Evolutionary conservation across 1,139 yeast genomes (phyloP).

Genomic region (Kodamaea suecica): DNA sequence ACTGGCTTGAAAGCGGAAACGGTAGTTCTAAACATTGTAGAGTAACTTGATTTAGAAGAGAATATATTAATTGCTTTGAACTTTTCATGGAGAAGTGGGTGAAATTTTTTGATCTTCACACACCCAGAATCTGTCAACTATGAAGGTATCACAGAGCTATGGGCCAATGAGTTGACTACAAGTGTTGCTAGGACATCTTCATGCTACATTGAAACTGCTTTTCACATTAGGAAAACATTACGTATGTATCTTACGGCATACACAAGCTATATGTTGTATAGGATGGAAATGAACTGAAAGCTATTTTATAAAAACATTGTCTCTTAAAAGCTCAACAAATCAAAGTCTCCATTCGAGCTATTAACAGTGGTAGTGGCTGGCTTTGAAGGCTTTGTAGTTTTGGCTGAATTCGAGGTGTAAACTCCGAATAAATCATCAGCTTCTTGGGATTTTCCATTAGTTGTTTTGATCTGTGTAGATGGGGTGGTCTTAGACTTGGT

Average conservation of each 20-base stretch:
- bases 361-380: conserved; percentile 3
- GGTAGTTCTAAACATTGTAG: conserved; percentile 14
- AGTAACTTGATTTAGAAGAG: too few relatives aligned
- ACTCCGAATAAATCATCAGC: conserved; percentile 30
- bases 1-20: conserved; percentile 14
- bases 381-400: conserved; percentile 1
- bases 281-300: conserved; percentile 1
- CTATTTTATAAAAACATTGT: not conserved
- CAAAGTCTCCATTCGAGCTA: conserved; percentile 30
- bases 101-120: too few relatives aligned
- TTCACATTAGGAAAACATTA: not conserved
- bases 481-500: conserved; percentile 29
- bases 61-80: too few relatives aligned
- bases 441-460: conserved; percentile 1
- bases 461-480: conserved; percentile 3
- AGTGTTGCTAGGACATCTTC: too few relatives aligned
- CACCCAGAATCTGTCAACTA: too few relatives aligned
- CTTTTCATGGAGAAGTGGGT: too few relatives aligned
- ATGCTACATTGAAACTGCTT: not conserved
- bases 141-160: too few relatives aligned
- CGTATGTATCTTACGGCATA: too few relatives aligned
- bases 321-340: conserved; percentile 40
- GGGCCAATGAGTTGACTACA: too few relatives aligned
- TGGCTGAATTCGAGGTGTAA: conserved; percentile 14
- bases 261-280: not conserved